A percentile compares a stretch with the other conserved stretches of the same genome.
Conservation (phyloP, 495 filamentous ascomycete species). For the Xylaria grammica region DNA sequence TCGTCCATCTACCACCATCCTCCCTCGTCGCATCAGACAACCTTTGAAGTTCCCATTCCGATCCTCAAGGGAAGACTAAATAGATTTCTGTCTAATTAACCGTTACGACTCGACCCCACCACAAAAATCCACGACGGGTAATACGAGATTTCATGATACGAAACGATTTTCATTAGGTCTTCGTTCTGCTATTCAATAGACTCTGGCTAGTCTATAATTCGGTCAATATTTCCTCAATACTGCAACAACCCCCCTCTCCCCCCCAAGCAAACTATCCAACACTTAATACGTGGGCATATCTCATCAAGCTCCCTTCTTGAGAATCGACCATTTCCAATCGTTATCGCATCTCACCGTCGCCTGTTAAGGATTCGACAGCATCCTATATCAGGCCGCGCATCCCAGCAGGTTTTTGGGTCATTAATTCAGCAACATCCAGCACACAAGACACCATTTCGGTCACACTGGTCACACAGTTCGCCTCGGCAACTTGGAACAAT, state of each 20-base stretch:
- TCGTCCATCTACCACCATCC: neutral
- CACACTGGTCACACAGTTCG: constrained; percentile 23
- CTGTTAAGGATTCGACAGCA: neutral
- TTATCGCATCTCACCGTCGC: constrained; percentile 10
- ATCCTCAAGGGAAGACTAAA: constrained; percentile 17
- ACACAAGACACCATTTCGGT: constrained; percentile 13
- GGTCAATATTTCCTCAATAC: constrained; percentile 24
- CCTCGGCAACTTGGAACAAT: constrained; percentile 20
- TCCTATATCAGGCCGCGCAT: constrained; percentile 24
- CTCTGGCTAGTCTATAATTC: constrained; percentile 28
- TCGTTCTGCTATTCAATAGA: constrained; percentile 17
- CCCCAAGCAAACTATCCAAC: constrained; percentile 15
- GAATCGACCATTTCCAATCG: neutral
- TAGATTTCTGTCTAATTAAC: constrained; percentile 21
- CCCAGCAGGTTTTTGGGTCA: constrained; percentile 24
- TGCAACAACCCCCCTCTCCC: constrained; percentile 14
- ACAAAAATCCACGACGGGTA: constrained; percentile 5
- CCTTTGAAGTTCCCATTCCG: neutral
- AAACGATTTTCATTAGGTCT: constrained; percentile 19
- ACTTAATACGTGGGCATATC: constrained; percentile 21
- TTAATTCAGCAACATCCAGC: constrained; percentile 9
- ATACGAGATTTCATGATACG: constrained; percentile 24
- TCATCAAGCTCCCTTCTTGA: constrained; percentile 2
- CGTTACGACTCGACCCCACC: constrained; percentile 17
- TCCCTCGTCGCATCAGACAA: constrained; percentile 14